phyloP scores from a whole-genome alignment of 73 alveolate species.

The Tetrahymena thermophila region DNA sequence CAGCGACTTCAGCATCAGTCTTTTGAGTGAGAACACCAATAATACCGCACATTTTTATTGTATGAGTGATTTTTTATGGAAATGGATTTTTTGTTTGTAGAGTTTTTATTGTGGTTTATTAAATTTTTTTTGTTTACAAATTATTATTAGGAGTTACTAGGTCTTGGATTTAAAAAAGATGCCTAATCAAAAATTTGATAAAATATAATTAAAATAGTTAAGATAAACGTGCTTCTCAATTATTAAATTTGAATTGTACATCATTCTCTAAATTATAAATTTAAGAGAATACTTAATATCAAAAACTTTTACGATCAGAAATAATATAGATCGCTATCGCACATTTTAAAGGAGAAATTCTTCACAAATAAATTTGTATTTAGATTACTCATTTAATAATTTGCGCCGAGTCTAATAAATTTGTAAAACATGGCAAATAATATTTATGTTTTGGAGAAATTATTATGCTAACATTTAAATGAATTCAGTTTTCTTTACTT shows the following conservation, averaged over 20 bases:
- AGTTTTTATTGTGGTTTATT: background rate
- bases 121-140: background rate
- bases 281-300: background rate
- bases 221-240: background rate
- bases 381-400: background rate
- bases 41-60: slow-evolving; percentile 58
- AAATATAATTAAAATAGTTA: background rate
- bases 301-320: background rate
- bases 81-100: background rate
- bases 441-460: too few species aligned
- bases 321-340: background rate
- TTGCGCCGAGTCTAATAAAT: too few species aligned
- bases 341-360: background rate
- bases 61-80: background rate
- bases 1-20: slow-evolving; percentile 60
- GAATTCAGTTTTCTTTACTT: background rate
- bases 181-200: background rate
- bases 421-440: too few species aligned
- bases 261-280: background rate
- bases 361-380: background rate
- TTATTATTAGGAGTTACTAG: background rate
- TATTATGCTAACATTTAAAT: too few species aligned
- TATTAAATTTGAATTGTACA: background rate
- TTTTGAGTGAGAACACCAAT: slow-evolving; percentile 72
- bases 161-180: background rate